Evolutionary conservation across 2,329 filamentous ascomycete genomes (phyloP).

Genomic region (Scorias spongiosa): DNA sequence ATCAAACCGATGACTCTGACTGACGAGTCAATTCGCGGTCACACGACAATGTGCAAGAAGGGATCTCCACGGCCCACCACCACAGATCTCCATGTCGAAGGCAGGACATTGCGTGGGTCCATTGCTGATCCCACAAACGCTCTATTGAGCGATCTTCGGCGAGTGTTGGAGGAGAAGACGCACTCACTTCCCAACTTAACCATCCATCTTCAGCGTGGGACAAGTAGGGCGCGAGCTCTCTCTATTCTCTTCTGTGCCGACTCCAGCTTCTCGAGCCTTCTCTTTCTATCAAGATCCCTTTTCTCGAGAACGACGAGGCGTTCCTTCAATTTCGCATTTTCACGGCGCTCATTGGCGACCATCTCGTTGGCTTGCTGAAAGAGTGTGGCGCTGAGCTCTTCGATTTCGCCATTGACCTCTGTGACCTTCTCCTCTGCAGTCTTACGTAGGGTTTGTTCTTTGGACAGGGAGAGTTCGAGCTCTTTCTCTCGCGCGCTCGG

Average conservation of each 20-base stretch:
- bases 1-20: too few relatives aligned
- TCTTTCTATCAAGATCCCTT: conserved; percentile 54
- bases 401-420: conserved; percentile 56
- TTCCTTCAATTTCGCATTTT: conserved; percentile 55
- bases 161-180: too few relatives aligned
- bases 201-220: conserved; percentile 13
- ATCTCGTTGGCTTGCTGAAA: conserved; percentile 81
- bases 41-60: too few relatives aligned
- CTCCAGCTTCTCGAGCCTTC: conserved; percentile 55
- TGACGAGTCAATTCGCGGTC: too few relatives aligned
- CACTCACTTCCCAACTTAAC: too few relatives aligned
- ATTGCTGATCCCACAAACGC: too few relatives aligned
- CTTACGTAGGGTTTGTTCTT: conserved; percentile 50
- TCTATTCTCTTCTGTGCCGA: conserved; percentile 56
- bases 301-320: conserved; percentile 52
- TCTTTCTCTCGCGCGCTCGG: conserved; percentile 24
- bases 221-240: conserved; percentile 48
- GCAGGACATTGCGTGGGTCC: too few relatives aligned
- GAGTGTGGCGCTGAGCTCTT: conserved; percentile 59
- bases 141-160: too few relatives aligned
- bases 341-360: conserved; percentile 62
- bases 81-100: too few relatives aligned
- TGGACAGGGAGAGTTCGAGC: conserved; percentile 47
- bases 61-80: too few relatives aligned
- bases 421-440: conserved; percentile 54